Evolutionary conservation across 352 stramenopile genomes (phyloP).

Genomic region (Lagenidium giganteum): DNA sequence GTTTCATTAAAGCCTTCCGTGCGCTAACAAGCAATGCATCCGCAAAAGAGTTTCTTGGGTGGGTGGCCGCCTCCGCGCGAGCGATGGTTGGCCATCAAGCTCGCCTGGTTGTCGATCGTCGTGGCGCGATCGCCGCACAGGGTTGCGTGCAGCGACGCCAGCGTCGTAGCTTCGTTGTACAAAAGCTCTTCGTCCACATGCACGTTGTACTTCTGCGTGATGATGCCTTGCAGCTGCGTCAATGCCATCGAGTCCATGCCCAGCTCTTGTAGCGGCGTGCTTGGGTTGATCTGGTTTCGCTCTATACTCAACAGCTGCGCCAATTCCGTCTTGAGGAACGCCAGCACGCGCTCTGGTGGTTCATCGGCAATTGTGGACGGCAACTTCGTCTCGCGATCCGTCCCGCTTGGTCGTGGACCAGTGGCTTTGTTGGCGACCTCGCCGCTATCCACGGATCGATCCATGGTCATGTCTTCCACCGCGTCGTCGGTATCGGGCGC

Average conservation of each 20-base stretch:
- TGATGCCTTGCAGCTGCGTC: conserved; percentile 91
- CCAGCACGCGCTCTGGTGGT: conserved; percentile 31
- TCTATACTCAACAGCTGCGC: conserved; percentile 39
- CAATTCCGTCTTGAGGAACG: conserved; percentile 39
- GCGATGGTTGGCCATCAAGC: conserved; percentile 7
- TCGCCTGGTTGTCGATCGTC: conserved; percentile 5
- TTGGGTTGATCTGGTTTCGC: conserved; percentile 22
- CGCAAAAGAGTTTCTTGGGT: conserved; percentile 52
- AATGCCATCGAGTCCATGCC: conserved; percentile 91
- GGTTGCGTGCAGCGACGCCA: conserved; percentile 68
- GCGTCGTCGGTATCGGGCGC: conserved; percentile 24
- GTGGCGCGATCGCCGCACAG: conserved; percentile 27
- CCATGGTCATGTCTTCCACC: conserved; percentile 6
- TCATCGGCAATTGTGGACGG: conserved; percentile 35
- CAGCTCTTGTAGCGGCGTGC: conserved; percentile 44
- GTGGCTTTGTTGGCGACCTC: too few relatives aligned
- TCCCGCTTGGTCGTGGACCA: too few relatives aligned
- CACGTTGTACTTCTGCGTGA: conserved; percentile 79
- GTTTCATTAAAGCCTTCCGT: too few relatives aligned
- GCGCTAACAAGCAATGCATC: conserved; percentile 58
- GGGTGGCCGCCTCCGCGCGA: conserved; percentile 9
- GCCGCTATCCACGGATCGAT: conserved; percentile 3
- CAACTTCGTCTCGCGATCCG: conserved; percentile 20
- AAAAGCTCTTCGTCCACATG: conserved; percentile 90
- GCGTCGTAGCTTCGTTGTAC: conserved; percentile 81